These are phyloP conservation scores for Beauveria brongniartii DNA, from an alignment of 2,329 filamentous ascomycete species.

Conservation along the genomic window DNA sequence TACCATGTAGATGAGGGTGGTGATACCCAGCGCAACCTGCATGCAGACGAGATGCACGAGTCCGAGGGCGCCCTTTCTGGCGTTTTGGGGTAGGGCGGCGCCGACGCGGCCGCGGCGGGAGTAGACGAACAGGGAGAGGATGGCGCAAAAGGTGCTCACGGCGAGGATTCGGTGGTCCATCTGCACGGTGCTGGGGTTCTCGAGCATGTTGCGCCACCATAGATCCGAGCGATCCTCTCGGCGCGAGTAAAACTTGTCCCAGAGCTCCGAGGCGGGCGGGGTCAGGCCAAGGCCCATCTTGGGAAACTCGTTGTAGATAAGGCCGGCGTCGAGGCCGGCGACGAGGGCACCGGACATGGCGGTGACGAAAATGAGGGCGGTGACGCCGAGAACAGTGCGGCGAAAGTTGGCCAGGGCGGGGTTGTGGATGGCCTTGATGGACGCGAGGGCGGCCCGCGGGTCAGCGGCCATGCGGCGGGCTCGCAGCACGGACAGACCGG, in stretches of 20 bases:
- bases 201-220: slow-evolving; percentile 95
- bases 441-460: slow-evolving; percentile 52
- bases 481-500: slow-evolving; percentile 76
- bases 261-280: slow-evolving; percentile 75
- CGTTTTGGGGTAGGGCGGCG: slow-evolving; percentile 52
- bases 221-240: slow-evolving; percentile 71
- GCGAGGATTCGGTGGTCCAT: slow-evolving; percentile 91
- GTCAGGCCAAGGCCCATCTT: slow-evolving; percentile 82
- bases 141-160: slow-evolving; percentile 74
- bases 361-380: slow-evolving; percentile 73
- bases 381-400: slow-evolving; percentile 60
- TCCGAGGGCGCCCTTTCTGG: slow-evolving; percentile 63
- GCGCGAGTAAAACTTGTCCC: slow-evolving; percentile 77
- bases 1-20: slow-evolving; percentile 87
- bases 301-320: slow-evolving; percentile 99
- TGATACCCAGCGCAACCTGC: slow-evolving; percentile 82
- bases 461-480: slow-evolving; percentile 63
- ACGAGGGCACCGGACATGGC: slow-evolving; percentile 92
- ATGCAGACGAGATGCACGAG: slow-evolving; percentile 74
- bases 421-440: slow-evolving; percentile 53
- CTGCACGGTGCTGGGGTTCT: slow-evolving; percentile 93
- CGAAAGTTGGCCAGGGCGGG: slow-evolving; percentile 68
- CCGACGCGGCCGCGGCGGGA: slow-evolving; percentile 56
- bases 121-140: slow-evolving; percentile 76
- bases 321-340: slow-evolving; percentile 86